A percentile compares a stretch with the other conserved stretches of the same genome.
Conservation (phyloP, 306 rosid genomes). For the Vigna mungo region DNA sequence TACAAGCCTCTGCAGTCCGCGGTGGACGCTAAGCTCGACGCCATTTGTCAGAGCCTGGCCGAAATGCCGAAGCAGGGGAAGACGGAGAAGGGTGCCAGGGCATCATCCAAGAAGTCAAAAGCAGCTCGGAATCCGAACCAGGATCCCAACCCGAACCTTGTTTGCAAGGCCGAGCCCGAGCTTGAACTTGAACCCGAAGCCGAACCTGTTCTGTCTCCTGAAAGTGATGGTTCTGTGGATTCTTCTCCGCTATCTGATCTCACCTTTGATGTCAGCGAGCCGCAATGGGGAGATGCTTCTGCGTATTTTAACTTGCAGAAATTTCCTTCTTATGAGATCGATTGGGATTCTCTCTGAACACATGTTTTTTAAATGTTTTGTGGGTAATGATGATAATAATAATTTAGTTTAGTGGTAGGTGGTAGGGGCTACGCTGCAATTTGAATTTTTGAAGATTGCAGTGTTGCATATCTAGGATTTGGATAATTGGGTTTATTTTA, state of each 20-base stretch:
- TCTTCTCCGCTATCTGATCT: constrained; percentile 90
- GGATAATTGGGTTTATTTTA: neutral
- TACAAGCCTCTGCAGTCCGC: constrained; percentile 77
- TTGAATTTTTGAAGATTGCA: constrained; percentile 81
- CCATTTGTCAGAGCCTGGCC: constrained; percentile 75
- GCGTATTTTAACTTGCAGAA: constrained; percentile 64
- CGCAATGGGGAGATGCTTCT: constrained; percentile 59
- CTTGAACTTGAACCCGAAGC: constrained; percentile 22
- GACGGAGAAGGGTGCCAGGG: constrained; percentile 48
- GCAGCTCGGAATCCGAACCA: neutral
- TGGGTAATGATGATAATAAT: neutral
- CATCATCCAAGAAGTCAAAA: constrained; percentile 34
- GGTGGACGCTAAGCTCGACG: constrained; percentile 87
- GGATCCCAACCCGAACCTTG: neutral
- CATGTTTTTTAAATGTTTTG: neutral
- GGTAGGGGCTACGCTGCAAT: constrained; percentile 55
- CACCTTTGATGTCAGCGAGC: constrained; percentile 68
- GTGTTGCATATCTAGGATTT: constrained; percentile 51
- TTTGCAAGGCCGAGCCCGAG: constrained; percentile 46
- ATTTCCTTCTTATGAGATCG: constrained; percentile 91
- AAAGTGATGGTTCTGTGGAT: constrained; percentile 76
- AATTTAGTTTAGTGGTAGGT: constrained; percentile 25
- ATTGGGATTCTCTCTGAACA: constrained; percentile 79
- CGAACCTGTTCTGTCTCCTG: constrained; percentile 51
- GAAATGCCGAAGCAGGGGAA: constrained; percentile 68